Base-by-base conservation (phyloP, 805 yeast genomes). In the Myxozyma nipponensis region DNA sequence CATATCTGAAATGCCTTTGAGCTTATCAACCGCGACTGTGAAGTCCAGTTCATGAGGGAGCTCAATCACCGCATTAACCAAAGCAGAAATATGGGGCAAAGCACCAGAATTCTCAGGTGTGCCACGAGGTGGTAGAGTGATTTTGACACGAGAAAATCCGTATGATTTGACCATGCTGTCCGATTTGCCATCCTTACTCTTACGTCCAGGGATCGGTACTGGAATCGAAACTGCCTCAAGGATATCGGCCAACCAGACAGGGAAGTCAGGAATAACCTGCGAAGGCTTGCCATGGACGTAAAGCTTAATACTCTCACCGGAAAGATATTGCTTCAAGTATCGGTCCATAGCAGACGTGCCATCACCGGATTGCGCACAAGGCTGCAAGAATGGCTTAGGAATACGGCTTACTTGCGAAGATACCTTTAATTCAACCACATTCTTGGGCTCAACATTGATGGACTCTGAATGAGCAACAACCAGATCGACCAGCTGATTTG, bases 51-150 rank as follows among this genome's bases (percentile, higher is more conserved):
- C 54, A 21, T 41, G 37, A 13, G 62, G 62, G 6, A 58, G 47
- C 17, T 40, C 56, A 35, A 58, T 49, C 9, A 58, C 56, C 3
- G 62, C 62, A 25, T 48, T 44, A 5, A 55, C 62, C n/a, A 58
- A 47, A 13, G 61, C 58, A 6, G 52, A 44, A 13, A 56, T 36
- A 4, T 46, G 49, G 18, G 60, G 60, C 23, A 39, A 24, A 13
- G 45, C 38, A 26, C 35, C 44, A 5, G 25, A 7, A 15, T 38
- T 50, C 9, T 36, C 43, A 18, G 45, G 34, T 7, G 46, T 42
- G 21, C 43, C 39, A 4, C 54, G 44, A 26, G 44, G 40, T 9
- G 56, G 56, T 39, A 52, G 34, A n/a, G 55, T 39, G 15, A 54
- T 22, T 47, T 54, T 54, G 15, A 54, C 57, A 13, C 52, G 52